Evolutionary conservation across 495 filamentous ascomycete genomes (phyloP), one percentile per base, ranked within the genome.

Genomic region (Penicillium paxilli): DNA sequence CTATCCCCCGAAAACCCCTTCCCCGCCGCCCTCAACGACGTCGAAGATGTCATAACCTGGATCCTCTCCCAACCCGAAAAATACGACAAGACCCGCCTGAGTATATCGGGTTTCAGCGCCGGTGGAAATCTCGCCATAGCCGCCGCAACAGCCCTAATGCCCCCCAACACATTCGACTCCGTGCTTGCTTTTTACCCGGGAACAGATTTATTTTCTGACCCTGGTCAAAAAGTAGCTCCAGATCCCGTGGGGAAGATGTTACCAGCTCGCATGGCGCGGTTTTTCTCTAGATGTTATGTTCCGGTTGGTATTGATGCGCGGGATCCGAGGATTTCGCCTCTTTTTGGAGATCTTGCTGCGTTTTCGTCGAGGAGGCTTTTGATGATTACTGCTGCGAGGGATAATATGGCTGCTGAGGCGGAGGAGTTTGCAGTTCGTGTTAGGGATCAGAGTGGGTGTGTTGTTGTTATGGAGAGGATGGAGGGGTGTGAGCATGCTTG

Each of bases 81-180:
- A 14, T 49, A 28, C 46, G 28, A 49, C 22, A 14, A 1, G 8
- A 14, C 46, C 5, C 26, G 28, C 1, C 14, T 49, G 11, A 33
- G 26, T 33, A 35, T 49, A 6, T 49, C 46, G 7, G 46, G 46
- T 9, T 49, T 49, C 46, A 49, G 46, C n/a, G 8, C 46, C 6
- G 46, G 46, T 2, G 46, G 46, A 49, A 49, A 33, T 26, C 28
- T 49, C 26, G 25, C 28, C 26, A 24, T 49, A 10, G 46, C 37
- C 6, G n/a, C 28, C n/a, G 19, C 26, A 20, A 14, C 26, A 22
- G 28, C 11, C n/a, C 5, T 49, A 2, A 8, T 49, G n/a, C 46
- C 46, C 3, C 14, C 14, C 5, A 0, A 8, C 3, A 49, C 46
- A 1, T 49, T 49, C 46, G 14, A 21, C 5, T 33, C 25, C 2